Conservation (phyloP, 2,329 filamentous ascomycete species). For the Ceratocystis alfenasii region DNA sequence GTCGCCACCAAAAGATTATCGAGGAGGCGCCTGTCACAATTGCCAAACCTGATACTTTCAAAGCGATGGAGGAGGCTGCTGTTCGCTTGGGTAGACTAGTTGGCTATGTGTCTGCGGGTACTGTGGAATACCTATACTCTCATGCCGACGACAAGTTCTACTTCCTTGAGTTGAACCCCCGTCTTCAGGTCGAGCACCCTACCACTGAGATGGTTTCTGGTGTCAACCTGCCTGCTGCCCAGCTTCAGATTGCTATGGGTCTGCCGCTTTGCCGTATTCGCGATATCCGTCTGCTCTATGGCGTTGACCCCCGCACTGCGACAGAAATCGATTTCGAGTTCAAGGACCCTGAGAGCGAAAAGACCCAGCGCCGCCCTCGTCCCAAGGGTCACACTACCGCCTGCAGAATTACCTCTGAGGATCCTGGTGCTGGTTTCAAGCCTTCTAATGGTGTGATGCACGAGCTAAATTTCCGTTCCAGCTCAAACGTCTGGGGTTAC, state of each 20-base stretch:
- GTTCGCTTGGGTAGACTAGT: constrained; percentile 88
- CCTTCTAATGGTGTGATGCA: constrained; percentile 98
- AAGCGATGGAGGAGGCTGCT: constrained; percentile 90
- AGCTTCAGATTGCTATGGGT: constrained; percentile 98
- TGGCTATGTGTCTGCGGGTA: constrained; percentile 96
- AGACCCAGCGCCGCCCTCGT: constrained; percentile 76
- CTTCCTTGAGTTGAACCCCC: constrained; percentile 95
- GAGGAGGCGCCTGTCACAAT: constrained; percentile 98
- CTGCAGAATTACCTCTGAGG: constrained; percentile 97
- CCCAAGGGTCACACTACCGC: constrained; percentile 96
- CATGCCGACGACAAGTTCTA: constrained; percentile 98
- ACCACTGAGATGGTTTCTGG: constrained; percentile 99
- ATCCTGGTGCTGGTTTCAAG: constrained; percentile 98
- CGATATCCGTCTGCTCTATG: constrained; percentile 92
- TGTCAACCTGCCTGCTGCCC: constrained; percentile 90
- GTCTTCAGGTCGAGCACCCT: constrained; percentile 98
- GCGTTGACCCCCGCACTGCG: constrained; percentile 75
- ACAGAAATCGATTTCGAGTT: constrained; percentile 96
- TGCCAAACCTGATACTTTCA: constrained; percentile 78
- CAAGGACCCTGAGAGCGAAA: constrained; percentile 67
- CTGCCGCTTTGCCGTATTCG: constrained; percentile 87
- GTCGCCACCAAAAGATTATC: constrained; percentile 98
- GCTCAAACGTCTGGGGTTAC: constrained; percentile 99
- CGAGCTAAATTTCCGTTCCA: constrained; percentile 96
- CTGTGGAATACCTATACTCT: constrained; percentile 97